phyloP scores from a whole-genome alignment of 2,329 filamentous ascomycete genomes.

The Rhynchosporium secalis region DNA sequence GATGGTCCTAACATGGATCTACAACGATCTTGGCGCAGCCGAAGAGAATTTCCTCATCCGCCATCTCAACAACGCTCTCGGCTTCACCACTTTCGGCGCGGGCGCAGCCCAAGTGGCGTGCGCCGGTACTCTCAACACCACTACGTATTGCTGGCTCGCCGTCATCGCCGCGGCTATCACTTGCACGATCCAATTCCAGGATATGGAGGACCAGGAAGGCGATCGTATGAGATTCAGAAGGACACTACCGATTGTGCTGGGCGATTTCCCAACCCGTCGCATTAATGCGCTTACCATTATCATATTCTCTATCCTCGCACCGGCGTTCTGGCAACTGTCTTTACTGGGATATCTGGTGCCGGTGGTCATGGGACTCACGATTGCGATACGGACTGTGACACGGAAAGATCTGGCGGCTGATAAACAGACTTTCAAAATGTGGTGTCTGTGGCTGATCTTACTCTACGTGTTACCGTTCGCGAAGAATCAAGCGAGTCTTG shows the following conservation, averaged over 20 bases:
- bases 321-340: conserved; percentile 14
- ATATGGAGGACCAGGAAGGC: conserved; percentile 38
- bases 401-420: conserved; percentile 1
- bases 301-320: conserved; percentile 6
- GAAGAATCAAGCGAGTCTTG: not conserved
- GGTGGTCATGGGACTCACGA: not conserved
- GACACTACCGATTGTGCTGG: conserved; percentile 33
- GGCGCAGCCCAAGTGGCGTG: conserved; percentile 26
- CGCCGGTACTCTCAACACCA: conserved; percentile 3
- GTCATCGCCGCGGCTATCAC: conserved; percentile 14
- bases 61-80: conserved; percentile 19
- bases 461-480: conserved; percentile 14
- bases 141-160: conserved; percentile 14
- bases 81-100: conserved; percentile 35
- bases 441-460: conserved; percentile 14
- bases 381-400: conserved; percentile 6
- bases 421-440: conserved; percentile 13
- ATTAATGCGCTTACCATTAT: conserved; percentile 4
- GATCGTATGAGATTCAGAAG: conserved; percentile 33
- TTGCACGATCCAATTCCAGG: conserved; percentile 38
- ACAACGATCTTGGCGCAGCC: conserved; percentile 24
- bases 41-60: conserved; percentile 19
- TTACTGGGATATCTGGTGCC: not conserved
- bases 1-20: conserved; percentile 21
- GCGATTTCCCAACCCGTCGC: conserved; percentile 4